phyloP scores from a whole-genome alignment of 306 rosid genomes.

The Hippophae gyantsensis region DNA sequence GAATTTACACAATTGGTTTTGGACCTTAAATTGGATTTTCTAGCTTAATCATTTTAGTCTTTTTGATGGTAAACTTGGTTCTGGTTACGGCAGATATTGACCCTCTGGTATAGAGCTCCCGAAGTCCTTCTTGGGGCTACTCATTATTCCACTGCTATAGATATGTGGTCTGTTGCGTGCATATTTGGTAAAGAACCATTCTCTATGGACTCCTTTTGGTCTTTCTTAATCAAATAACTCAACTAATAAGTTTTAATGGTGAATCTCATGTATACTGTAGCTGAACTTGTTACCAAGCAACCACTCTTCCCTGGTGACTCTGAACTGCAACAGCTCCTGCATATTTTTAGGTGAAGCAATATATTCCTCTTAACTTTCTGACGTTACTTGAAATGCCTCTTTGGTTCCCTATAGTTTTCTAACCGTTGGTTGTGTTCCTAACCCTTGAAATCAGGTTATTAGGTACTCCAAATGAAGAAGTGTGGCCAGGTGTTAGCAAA shows the following conservation, averaged over 20 bases:
- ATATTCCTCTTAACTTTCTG: background rate
- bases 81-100: constrained; percentile 47
- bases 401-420: background rate
- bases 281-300: constrained; percentile 81
- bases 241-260: too few relatives aligned
- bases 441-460: constrained; percentile 38
- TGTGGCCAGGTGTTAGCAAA: constrained; percentile 91
- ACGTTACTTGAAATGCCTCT: background rate
- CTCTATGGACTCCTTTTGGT: too few relatives aligned
- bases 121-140: constrained; percentile 95
- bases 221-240: too few relatives aligned
- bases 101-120: constrained; percentile 95
- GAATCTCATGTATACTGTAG: constrained; percentile 19
- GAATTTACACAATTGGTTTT: too few relatives aligned
- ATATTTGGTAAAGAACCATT: constrained; percentile 51
- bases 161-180: constrained; percentile 92
- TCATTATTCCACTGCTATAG: constrained; percentile 91
- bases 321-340: constrained; percentile 95
- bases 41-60: too few relatives aligned
- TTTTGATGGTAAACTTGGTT: background rate
- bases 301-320: constrained; percentile 91
- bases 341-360: constrained; percentile 60
- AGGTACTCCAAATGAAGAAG: constrained; percentile 87
- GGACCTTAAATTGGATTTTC: too few relatives aligned
- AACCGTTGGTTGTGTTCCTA: background rate